Evolutionary conservation across 1,139 yeast species (phyloP).

Genomic region (Lodderomyces pseudojiufengensis): DNA sequence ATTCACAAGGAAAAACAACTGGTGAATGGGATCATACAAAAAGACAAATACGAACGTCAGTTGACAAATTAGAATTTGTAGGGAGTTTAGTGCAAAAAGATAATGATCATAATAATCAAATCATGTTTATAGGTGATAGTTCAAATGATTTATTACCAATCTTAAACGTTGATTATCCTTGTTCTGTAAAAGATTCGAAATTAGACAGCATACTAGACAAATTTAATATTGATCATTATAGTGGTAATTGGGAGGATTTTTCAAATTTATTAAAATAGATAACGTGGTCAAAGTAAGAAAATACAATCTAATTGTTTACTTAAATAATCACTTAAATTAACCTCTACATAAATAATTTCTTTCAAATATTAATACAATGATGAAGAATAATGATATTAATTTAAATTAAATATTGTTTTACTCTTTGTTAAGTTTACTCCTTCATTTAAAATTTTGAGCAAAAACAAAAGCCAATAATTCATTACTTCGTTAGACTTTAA

Average conservation of each 20-base stretch:
- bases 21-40: constrained; percentile 27
- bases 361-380: too few species aligned
- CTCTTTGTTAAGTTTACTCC: too few species aligned
- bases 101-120: background rate
- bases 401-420: too few species aligned
- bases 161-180: constrained; percentile 46
- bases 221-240: constrained; percentile 4
- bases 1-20: constrained; percentile 27
- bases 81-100: constrained; percentile 19
- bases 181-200: constrained; percentile 37
- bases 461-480: too few species aligned
- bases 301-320: background rate
- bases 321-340: too few species aligned
- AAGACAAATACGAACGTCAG: constrained; percentile 47
- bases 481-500: background rate
- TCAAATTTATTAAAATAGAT: constrained; percentile 7
- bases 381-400: too few species aligned
- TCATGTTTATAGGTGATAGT: constrained; percentile 64
- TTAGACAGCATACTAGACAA: constrained; percentile 6
- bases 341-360: background rate
- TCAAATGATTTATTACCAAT: constrained; percentile 58
- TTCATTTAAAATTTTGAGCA: too few species aligned
- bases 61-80: constrained; percentile 55
- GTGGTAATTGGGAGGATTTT: constrained; percentile 14
- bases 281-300: background rate